Evolutionary conservation across 371 early-diverging fungal genomes (phyloP).

Genomic region (Parasitella parasitica): DNA sequence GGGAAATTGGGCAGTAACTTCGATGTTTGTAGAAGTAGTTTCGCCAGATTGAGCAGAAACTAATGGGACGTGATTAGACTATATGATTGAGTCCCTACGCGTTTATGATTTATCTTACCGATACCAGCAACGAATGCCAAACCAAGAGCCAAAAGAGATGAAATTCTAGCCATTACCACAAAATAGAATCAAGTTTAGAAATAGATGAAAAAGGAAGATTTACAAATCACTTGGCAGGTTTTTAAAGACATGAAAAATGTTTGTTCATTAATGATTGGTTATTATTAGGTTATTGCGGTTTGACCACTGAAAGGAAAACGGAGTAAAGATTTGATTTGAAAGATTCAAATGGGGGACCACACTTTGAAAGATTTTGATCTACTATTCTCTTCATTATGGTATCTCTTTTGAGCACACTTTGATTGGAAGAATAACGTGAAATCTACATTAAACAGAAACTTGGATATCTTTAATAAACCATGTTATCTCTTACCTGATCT

Average conservation of each 20-base stretch:
- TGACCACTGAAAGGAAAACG: no score
- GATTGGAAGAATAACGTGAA: no score
- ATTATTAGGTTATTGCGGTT: no score
- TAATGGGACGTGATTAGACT: neutral
- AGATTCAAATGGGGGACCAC: no score
- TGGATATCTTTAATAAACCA: no score
- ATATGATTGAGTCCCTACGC: neutral
- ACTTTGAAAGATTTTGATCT: no score
- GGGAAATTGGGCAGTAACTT: slow-evolving; percentile 46
- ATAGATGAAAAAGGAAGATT: slow-evolving; percentile 9
- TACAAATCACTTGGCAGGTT: neutral
- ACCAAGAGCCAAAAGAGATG: slow-evolving; percentile 24
- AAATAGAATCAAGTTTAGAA: neutral
- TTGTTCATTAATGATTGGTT: slow-evolving; percentile 12
- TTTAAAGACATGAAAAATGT: slow-evolving; percentile 1
- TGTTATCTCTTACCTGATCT: no score
- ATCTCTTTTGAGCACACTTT: no score
- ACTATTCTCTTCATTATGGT: no score
- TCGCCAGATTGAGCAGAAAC: slow-evolving; percentile 16
- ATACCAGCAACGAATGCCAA: slow-evolving; percentile 15
- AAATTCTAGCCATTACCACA: slow-evolving; percentile 19
- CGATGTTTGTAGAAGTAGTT: slow-evolving; percentile 25
- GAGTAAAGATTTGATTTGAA: no score
- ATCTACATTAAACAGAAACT: no score
- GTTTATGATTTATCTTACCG: slow-evolving; percentile 9